Evolutionary conservation across 148 eudicot genomes (phyloP).

Genomic region (Drosera capensis): DNA sequence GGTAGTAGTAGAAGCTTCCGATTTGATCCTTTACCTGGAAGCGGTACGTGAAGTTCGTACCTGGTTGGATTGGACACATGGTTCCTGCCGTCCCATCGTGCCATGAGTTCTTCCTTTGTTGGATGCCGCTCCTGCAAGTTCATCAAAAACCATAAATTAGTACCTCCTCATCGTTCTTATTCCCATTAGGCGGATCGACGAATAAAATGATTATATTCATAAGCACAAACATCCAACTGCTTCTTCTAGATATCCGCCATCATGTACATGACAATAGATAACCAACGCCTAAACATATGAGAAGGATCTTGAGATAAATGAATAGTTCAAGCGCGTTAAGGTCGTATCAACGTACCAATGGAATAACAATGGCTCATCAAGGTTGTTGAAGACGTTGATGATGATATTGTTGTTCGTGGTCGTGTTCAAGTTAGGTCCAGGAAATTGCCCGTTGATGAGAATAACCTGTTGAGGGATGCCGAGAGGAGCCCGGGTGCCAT

Average conservation of each 20-base stretch:
- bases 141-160: neutral
- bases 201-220: no score
- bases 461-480: slow-evolving; percentile 38
- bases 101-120: slow-evolving; percentile 1
- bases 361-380: slow-evolving; percentile 23
- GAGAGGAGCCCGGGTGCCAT: slow-evolving; percentile 31
- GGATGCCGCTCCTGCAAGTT: neutral
- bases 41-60: slow-evolving; percentile 1
- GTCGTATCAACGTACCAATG: slow-evolving; percentile 1
- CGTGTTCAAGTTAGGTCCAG: slow-evolving; percentile 20
- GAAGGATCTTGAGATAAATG: neutral
- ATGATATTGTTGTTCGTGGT: slow-evolving; percentile 23
- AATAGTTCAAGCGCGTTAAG: neutral
- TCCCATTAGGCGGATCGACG: no score
- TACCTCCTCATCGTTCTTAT: no score
- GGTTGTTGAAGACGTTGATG: slow-evolving; percentile 18
- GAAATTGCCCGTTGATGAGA: slow-evolving; percentile 18
- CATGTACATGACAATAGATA: no score
- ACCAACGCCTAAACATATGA: no score
- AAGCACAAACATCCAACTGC: no score
- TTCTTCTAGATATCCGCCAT: no score
- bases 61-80: slow-evolving; percentile 1
- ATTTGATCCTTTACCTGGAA: slow-evolving; percentile 3
- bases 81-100: neutral
- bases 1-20: slow-evolving; percentile 3